Evolutionary conservation across 148 eudicot genomes (phyloP).

Genomic region (Drosera capensis): DNA sequence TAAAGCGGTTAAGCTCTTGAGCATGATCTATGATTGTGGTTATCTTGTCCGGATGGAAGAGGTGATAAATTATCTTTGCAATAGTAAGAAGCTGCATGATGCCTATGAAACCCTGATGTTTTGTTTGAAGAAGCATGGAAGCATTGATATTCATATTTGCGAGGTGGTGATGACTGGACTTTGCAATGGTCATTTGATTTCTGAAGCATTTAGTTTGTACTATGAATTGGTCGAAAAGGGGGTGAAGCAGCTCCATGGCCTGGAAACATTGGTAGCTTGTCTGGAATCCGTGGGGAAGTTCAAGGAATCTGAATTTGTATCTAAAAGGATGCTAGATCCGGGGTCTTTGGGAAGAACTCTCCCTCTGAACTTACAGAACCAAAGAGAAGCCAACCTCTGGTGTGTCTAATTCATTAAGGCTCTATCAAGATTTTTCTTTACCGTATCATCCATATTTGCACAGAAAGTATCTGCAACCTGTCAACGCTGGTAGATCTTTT

Average conservation of each 20-base stretch:
- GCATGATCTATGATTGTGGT: constrained; percentile 20
- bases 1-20: constrained; percentile 17
- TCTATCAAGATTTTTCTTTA: too few relatives aligned
- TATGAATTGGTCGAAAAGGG: constrained; percentile 28
- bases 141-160: constrained; percentile 8
- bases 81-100: constrained; percentile 13
- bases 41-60: constrained; percentile 18
- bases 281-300: constrained; percentile 21
- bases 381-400: too few relatives aligned
- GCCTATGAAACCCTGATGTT: constrained; percentile 16
- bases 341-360: too few relatives aligned
- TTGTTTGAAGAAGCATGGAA: constrained; percentile 16
- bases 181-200: constrained; percentile 12
- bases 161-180: constrained; percentile 14
- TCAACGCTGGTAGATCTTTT: too few relatives aligned
- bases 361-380: too few relatives aligned
- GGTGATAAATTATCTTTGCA: constrained; percentile 17
- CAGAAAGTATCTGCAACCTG: too few relatives aligned
- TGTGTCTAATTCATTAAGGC: too few relatives aligned
- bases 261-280: constrained; percentile 16
- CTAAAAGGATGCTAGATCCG: constrained; percentile 18
- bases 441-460: too few relatives aligned
- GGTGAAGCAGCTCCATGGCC: constrained; percentile 13
- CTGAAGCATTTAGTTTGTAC: constrained; percentile 25
- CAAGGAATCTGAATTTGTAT: constrained; percentile 32